Percentiles rank a stretch among this genome's conserved stretches.
phyloP scores from a whole-genome alignment of 257 asterid species.

The Lantana camara region DNA sequence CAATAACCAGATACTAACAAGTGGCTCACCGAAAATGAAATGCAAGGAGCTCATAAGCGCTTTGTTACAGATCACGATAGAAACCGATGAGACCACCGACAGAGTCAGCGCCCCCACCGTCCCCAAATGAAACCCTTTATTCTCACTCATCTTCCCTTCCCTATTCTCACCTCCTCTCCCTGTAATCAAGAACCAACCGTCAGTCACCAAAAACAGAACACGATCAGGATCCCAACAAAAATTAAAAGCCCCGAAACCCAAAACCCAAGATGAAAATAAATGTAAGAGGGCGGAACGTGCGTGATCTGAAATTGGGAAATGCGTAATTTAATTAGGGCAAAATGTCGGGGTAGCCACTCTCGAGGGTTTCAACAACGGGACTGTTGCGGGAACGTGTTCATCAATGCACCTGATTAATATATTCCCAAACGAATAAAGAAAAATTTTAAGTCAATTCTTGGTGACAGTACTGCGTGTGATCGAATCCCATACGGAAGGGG shows the following conservation, averaged over 20 bases:
- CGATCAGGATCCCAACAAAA: constrained; percentile 12
- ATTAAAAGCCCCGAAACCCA: neutral
- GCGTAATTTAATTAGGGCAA: constrained; percentile 40
- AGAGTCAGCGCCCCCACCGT: constrained; percentile 77
- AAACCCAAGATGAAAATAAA: constrained; percentile 20
- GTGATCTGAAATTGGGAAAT: constrained; percentile 35
- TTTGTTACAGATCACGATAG: constrained; percentile 82
- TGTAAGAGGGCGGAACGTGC: neutral
- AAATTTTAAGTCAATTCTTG: constrained; percentile 3
- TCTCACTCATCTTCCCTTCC: constrained; percentile 57
- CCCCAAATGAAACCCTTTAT: constrained; percentile 67
- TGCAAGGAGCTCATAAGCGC: constrained; percentile 82
- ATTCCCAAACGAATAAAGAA: neutral
- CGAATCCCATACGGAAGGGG: neutral
- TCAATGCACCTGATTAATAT: constrained; percentile 18
- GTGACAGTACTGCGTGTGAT: neutral
- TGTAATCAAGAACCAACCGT: constrained; percentile 23
- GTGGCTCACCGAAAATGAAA: constrained; percentile 75
- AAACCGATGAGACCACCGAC: constrained; percentile 83
- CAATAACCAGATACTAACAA: neutral
- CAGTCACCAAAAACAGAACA: constrained; percentile 20
- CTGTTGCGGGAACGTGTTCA: constrained; percentile 23
- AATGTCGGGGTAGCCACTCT: constrained; percentile 32
- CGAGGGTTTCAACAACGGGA: constrained; percentile 38
- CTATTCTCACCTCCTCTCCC: constrained; percentile 7